phyloP scores from a whole-genome alignment of 2,329 filamentous ascomycete species.

The Xylaria sp. region DNA sequence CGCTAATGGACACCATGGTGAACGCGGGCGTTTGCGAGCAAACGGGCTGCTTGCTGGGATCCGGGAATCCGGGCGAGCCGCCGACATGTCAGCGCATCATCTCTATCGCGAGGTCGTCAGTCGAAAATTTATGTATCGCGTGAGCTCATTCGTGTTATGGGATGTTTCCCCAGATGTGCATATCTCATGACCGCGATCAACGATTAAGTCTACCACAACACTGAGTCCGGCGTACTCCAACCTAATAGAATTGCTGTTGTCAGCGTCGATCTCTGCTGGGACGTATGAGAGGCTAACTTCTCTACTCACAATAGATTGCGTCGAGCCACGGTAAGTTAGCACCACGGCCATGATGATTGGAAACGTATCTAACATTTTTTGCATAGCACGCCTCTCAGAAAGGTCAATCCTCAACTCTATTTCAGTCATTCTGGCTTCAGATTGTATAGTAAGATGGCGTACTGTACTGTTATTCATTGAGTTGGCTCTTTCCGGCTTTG shows the following conservation, averaged over 20 bases:
- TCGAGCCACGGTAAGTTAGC: no score
- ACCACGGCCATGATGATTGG: no score
- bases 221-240: not conserved
- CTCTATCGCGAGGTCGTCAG: conserved; percentile 58
- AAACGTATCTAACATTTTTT: no score
- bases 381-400: no score
- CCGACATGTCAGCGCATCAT: conserved; percentile 59
- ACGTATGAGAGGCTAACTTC: not conserved
- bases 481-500: no score
- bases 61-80: conserved; percentile 44
- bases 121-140: conserved; percentile 61
- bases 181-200: not conserved
- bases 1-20: conserved; percentile 53
- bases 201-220: not conserved
- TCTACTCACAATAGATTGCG: not conserved
- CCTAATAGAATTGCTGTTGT: not conserved
- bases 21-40: conserved; percentile 46
- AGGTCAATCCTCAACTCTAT: no score
- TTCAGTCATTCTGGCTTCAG: no score
- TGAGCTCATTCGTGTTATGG: conserved; percentile 38
- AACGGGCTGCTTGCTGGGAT: conserved; percentile 32
- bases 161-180: not conserved
- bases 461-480: no score
- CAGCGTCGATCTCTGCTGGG: not conserved
- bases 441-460: no score